phyloP scores from a whole-genome alignment of 768 basidiomycete genomes.

The Kwoniella heveanensis region DNA sequence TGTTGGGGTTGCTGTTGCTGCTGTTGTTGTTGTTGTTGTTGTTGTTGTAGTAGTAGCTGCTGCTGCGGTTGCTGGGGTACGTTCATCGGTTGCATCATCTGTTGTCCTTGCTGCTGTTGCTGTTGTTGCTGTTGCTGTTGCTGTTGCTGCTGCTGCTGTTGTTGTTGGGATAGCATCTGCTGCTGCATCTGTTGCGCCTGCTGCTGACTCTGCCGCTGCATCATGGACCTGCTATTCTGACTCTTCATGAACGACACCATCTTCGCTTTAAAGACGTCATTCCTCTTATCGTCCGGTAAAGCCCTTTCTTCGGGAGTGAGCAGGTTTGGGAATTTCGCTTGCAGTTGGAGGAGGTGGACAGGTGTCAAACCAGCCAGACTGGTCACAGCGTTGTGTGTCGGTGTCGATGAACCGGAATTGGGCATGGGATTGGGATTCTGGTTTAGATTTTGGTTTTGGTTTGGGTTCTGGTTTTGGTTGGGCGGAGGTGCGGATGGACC shows the following conservation, averaged over 20 bases:
- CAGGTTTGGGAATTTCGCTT: constrained; percentile 29
- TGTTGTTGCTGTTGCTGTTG: constrained; percentile 11
- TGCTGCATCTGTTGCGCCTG: constrained; percentile 6
- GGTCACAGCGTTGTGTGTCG: neutral
- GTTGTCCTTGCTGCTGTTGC: constrained; percentile 10
- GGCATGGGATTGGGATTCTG: too few species aligned
- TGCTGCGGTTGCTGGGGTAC: constrained; percentile 6
- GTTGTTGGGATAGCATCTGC: too few species aligned
- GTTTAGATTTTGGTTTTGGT: too few species aligned
- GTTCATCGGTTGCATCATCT: constrained; percentile 18
- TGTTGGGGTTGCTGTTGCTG: constrained; percentile 25
- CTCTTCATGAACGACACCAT: constrained; percentile 17
- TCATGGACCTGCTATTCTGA: constrained; percentile 5
- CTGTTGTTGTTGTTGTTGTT: constrained; percentile 14
- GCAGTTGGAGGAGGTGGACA: constrained; percentile 22
- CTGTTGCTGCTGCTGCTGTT: constrained; percentile 19
- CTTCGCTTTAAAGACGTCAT: constrained; percentile 22
- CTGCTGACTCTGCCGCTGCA: constrained; percentile 21
- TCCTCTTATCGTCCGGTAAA: constrained; percentile 24
- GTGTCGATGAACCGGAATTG: too few species aligned
- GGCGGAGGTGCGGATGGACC: neutral
- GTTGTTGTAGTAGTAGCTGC: constrained; percentile 6
- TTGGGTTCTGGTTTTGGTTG: too few species aligned
- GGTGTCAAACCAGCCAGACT: constrained; percentile 3
- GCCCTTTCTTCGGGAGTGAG: constrained; percentile 25